phyloP scores from a whole-genome alignment of 257 asterid genomes.

The Ilex asprella region DNA sequence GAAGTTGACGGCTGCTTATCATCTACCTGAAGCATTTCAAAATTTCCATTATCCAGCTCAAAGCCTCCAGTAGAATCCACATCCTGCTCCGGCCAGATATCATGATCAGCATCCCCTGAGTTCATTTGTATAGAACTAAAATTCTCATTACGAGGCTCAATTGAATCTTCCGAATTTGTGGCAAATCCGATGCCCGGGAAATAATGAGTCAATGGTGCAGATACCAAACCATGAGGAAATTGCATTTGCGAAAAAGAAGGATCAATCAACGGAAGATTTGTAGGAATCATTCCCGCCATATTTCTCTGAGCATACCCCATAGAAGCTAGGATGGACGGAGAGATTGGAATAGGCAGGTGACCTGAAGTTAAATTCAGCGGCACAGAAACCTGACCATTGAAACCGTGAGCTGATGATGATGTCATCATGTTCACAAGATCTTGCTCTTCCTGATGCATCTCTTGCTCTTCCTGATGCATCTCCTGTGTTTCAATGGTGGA shows the following conservation, averaged over 20 bases:
- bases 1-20: constrained; percentile 35
- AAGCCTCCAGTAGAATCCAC: constrained; percentile 36
- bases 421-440: constrained; percentile 81
- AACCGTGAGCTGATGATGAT: constrained; percentile 73
- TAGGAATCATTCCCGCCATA: constrained; percentile 55
- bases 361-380: constrained; percentile 61
- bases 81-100: constrained; percentile 58
- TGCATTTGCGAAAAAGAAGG: constrained; percentile 50
- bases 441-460: constrained; percentile 77
- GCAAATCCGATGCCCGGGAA: constrained; percentile 50
- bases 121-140: constrained; percentile 47
- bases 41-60: constrained; percentile 46
- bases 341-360: constrained; percentile 67
- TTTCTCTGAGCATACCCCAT: constrained; percentile 67
- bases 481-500: constrained; percentile 46
- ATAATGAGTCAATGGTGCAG: constrained; percentile 57
- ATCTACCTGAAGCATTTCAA: constrained; percentile 36
- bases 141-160: constrained; percentile 49
- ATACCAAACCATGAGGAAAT: constrained; percentile 55
- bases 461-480: constrained; percentile 69
- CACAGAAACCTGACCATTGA: constrained; percentile 55
- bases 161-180: constrained; percentile 46
- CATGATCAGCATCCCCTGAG: constrained; percentile 48
- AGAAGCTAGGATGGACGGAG: constrained; percentile 72
- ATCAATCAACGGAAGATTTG: constrained; percentile 37